Evolutionary conservation across 2,329 filamentous ascomycete genomes (phyloP).

Genomic region (Claviceps sp.): DNA sequence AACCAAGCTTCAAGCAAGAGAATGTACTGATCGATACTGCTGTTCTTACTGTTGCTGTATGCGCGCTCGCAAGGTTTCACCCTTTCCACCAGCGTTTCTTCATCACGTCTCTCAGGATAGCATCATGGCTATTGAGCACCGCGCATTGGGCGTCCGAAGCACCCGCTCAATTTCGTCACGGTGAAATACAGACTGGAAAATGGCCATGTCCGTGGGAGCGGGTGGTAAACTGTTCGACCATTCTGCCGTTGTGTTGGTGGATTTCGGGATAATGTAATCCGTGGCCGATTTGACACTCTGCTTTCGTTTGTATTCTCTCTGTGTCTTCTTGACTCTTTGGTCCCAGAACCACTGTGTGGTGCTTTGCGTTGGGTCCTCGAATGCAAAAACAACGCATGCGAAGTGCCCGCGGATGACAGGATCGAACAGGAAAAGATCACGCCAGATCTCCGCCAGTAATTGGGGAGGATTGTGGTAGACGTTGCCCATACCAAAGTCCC

Average conservation of each 20-base stretch:
- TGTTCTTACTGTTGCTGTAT: too few relatives aligned
- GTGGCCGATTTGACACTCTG: conserved; percentile 18
- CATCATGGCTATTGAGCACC: conserved; percentile 40
- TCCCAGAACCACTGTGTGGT: conserved; percentile 39
- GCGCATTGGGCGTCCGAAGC: conserved; percentile 38
- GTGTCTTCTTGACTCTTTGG: conserved; percentile 39
- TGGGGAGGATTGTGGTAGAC: conserved; percentile 50
- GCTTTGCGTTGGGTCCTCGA: conserved; percentile 43
- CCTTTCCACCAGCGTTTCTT: neutral
- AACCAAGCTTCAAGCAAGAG: too few relatives aligned
- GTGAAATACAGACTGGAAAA: conserved; percentile 41
- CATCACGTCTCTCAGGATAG: conserved; percentile 18
- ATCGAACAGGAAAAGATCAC: conserved; percentile 49
- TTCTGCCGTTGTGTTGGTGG: conserved; percentile 10
- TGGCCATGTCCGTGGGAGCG: conserved; percentile 32
- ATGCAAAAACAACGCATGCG: conserved; percentile 48
- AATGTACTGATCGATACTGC: too few relatives aligned
- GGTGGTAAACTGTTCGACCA: neutral
- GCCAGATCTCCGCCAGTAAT: conserved; percentile 53
- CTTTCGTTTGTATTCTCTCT: conserved; percentile 18
- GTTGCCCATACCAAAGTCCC: conserved; percentile 52
- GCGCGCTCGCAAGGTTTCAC: neutral
- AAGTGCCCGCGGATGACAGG: conserved; percentile 49
- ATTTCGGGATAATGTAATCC: conserved; percentile 12
- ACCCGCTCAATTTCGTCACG: conserved; percentile 34